These are phyloP conservation scores for Acorus gramineus DNA, from an alignment of 106 monocot genomes.

Conservation along the genomic window DNA sequence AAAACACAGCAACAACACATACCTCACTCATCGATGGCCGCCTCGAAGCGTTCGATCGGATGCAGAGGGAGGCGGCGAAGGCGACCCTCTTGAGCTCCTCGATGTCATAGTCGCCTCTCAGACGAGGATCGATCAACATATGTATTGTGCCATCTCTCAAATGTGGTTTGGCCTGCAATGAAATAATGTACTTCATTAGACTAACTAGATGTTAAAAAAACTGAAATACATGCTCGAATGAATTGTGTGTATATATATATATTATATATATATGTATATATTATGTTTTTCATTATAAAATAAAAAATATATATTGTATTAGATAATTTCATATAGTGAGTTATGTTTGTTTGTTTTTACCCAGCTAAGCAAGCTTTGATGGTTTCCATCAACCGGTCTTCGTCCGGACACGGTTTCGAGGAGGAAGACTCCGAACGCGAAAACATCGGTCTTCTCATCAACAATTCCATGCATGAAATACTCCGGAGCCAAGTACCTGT, in stretches of 20 bases:
- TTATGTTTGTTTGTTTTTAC: constrained; percentile 14
- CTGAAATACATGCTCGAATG: too few relatives aligned
- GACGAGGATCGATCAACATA: constrained; percentile 39
- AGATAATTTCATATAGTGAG: too few relatives aligned
- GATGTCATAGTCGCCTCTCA: constrained; percentile 43
- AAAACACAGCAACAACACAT: background rate
- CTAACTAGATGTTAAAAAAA: too few relatives aligned
- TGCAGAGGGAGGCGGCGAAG: constrained; percentile 59
- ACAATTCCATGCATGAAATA: constrained; percentile 80
- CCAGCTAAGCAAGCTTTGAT: constrained; percentile 68
- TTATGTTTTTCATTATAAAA: too few relatives aligned
- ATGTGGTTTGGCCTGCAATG: constrained; percentile 44
- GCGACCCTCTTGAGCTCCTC: constrained; percentile 46
- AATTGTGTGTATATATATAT: too few relatives aligned
- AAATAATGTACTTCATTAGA: too few relatives aligned
- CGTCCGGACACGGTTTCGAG: constrained; percentile 69
- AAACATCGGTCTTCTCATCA: constrained; percentile 88
- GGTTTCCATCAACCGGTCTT: constrained; percentile 72
- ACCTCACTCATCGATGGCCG: constrained; percentile 84
- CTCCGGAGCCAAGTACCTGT: constrained; percentile 76
- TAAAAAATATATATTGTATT: too few relatives aligned
- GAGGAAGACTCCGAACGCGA: constrained; percentile 72
- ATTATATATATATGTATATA: too few relatives aligned
- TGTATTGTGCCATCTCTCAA: constrained; percentile 34
- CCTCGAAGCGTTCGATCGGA: constrained; percentile 36